phyloP scores from a whole-genome alignment of 2,329 filamentous ascomycete genomes.

The Diaporthe citri region DNA sequence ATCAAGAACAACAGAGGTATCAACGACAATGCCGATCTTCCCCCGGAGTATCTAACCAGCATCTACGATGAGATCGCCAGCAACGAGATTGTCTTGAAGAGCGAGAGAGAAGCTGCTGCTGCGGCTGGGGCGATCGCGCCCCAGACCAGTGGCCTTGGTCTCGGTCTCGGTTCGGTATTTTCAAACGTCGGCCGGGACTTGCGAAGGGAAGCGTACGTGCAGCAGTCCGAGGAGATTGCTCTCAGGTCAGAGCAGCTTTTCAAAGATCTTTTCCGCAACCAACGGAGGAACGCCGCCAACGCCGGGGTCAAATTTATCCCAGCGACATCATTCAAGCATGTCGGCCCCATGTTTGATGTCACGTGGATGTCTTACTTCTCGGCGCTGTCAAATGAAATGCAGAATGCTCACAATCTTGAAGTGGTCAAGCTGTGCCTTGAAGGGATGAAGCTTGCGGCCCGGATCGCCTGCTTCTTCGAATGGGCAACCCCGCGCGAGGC shows the following conservation, averaged over 20 bases:
- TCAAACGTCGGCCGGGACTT: slow-evolving; percentile 93
- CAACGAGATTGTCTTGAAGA: slow-evolving; percentile 95
- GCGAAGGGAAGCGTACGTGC: slow-evolving; percentile 91
- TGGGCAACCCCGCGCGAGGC: slow-evolving; percentile 93
- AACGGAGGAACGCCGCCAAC: slow-evolving; percentile 82
- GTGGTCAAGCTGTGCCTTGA: slow-evolving; percentile 94
- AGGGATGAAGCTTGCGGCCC: slow-evolving; percentile 93
- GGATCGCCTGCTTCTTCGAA: slow-evolving; percentile 93
- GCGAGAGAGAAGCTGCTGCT: slow-evolving; percentile 89
- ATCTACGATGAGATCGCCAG: slow-evolving; percentile 93
- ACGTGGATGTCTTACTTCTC: slow-evolving; percentile 99
- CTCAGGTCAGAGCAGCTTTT: slow-evolving; percentile 84
- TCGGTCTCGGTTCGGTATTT: slow-evolving; percentile 87
- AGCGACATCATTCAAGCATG: slow-evolving; percentile 92
- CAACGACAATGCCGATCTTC: slow-evolving; percentile 94
- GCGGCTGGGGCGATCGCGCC: slow-evolving; percentile 76
- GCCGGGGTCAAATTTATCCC: slow-evolving; percentile 83
- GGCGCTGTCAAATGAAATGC: slow-evolving; percentile 90
- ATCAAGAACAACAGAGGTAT: slow-evolving; percentile 99
- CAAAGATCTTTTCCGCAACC: slow-evolving; percentile 91
- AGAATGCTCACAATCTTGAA: slow-evolving; percentile 92
- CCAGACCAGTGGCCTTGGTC: slow-evolving; percentile 77
- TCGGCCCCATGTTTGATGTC: slow-evolving; percentile 98
- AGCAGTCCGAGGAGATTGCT: slow-evolving; percentile 94
- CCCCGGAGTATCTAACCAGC: slow-evolving; percentile 87